These are phyloP conservation scores for Halophytophthora polymorphica DNA, from an alignment of 352 stramenopile genomes.

Conservation along the genomic window DNA sequence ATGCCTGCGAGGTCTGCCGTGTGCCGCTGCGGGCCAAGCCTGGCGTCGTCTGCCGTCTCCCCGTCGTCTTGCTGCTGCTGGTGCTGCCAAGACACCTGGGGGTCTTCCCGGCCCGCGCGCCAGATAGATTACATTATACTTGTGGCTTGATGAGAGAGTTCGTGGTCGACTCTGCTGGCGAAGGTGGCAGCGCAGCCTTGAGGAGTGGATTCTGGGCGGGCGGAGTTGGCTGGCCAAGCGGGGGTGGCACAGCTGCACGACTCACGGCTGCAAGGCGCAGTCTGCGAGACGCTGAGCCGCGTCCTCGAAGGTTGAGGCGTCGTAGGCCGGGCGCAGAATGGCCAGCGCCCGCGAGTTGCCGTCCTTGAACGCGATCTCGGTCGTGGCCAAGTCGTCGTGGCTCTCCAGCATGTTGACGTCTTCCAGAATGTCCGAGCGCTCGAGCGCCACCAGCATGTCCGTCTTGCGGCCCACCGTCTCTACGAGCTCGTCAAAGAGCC, in stretches of 20 bases:
- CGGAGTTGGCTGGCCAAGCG: slow-evolving; percentile 14
- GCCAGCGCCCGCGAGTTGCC: slow-evolving; percentile 20
- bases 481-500: slow-evolving; percentile 77
- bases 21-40: slow-evolving; percentile 25
- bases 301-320: slow-evolving; percentile 42
- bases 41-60: slow-evolving; percentile 16
- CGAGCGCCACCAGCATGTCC: slow-evolving; percentile 33
- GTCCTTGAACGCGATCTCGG: slow-evolving; percentile 30
- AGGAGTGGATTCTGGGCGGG: slow-evolving; percentile 16
- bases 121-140: slow-evolving; percentile 43
- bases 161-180: slow-evolving; percentile 24
- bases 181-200: slow-evolving; percentile 3
- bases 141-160: slow-evolving; percentile 26
- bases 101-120: slow-evolving; percentile 10
- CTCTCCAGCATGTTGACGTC: slow-evolving; percentile 49
- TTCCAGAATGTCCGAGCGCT: slow-evolving; percentile 39
- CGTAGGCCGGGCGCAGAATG: slow-evolving; percentile 23
- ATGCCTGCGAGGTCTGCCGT: slow-evolving; percentile 10
- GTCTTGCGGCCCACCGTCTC: slow-evolving; percentile 59
- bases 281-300: slow-evolving; percentile 36
- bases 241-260: slow-evolving; percentile 1
- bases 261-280: slow-evolving; percentile 40
- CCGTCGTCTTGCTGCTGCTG: slow-evolving; percentile 23
- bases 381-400: slow-evolving; percentile 19
- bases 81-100: slow-evolving; percentile 36